A percentile compares a stretch with the other conserved stretches of the same genome.
Evolutionary conservation across 225 moss, liverwort and hornwort genomes (phyloP).

Genomic region (Sphagnum tenellum): DNA sequence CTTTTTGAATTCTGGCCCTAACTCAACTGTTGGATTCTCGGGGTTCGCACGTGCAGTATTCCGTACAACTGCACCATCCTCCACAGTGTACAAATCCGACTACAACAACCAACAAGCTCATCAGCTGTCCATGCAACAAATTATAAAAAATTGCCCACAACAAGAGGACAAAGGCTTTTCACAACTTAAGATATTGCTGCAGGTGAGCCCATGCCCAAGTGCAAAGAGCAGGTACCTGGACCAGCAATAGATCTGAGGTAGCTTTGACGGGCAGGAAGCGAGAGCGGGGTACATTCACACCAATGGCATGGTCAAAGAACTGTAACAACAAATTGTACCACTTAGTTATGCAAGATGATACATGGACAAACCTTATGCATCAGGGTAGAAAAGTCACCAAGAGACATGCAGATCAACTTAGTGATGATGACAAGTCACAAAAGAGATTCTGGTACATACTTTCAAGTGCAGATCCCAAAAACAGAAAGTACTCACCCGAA

Average conservation of each 20-base stretch:
- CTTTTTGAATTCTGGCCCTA: constrained; percentile 92
- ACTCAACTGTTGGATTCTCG: constrained; percentile 69
- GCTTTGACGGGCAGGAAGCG: constrained; percentile 96
- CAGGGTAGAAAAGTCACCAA: no score
- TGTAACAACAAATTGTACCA: constrained; percentile 10
- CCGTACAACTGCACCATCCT: constrained; percentile 76
- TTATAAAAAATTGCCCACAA: no score
- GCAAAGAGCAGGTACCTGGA: constrained; percentile 42
- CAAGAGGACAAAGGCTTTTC: no score
- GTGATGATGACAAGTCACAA: no score
- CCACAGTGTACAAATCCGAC: constrained; percentile 88
- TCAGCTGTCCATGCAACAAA: no score
- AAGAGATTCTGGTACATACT: background rate
- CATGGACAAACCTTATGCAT: no score
- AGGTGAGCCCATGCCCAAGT: no score
- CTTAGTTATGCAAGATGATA: background rate
- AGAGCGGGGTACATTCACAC: constrained; percentile 96
- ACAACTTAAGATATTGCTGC: no score
- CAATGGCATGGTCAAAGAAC: constrained; percentile 97
- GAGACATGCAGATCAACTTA: no score
- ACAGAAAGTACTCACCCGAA: constrained; percentile 42
- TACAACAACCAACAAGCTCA: constrained; percentile 14
- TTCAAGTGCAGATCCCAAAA: background rate
- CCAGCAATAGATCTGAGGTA: constrained; percentile 88
- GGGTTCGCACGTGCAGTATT: constrained; percentile 59